phyloP scores from a whole-genome alignment of 495 filamentous ascomycete genomes.

The Tirmania nivea region DNA sequence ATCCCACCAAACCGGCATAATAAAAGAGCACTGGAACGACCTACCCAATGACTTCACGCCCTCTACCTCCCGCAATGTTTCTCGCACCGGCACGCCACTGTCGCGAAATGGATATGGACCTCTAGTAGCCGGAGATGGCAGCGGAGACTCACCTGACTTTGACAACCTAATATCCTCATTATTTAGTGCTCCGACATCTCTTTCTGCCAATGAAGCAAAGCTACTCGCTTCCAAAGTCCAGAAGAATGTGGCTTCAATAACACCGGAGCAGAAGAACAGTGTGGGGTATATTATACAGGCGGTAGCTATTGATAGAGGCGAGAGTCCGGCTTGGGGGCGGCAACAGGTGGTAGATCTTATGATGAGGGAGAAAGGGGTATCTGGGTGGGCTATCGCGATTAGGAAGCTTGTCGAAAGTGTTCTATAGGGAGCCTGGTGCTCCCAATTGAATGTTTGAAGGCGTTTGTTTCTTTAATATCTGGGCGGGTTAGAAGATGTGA shows the following conservation, averaged over 20 bases:
- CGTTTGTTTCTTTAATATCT: too few relatives aligned
- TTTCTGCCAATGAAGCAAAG: neutral
- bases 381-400: constrained; percentile 12
- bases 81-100: neutral
- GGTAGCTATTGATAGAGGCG: neutral
- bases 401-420: constrained; percentile 12
- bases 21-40: constrained; percentile 20
- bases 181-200: neutral
- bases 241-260: neutral
- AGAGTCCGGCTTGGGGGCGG: neutral
- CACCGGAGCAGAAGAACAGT: neutral
- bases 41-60: constrained; percentile 4
- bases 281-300: neutral
- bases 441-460: too few relatives aligned
- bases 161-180: neutral
- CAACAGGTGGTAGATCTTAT: neutral
- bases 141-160: neutral
- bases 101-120: neutral
- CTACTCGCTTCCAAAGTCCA: neutral
- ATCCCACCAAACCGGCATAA: constrained; percentile 14
- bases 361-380: constrained; percentile 3
- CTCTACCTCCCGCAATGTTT: neutral
- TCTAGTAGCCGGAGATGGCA: neutral
- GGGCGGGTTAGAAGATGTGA: too few relatives aligned
- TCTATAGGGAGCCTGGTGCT: neutral